Base-by-base conservation (phyloP, 257 asterid genomes). In the Nicotiana obtusifolia region DNA sequence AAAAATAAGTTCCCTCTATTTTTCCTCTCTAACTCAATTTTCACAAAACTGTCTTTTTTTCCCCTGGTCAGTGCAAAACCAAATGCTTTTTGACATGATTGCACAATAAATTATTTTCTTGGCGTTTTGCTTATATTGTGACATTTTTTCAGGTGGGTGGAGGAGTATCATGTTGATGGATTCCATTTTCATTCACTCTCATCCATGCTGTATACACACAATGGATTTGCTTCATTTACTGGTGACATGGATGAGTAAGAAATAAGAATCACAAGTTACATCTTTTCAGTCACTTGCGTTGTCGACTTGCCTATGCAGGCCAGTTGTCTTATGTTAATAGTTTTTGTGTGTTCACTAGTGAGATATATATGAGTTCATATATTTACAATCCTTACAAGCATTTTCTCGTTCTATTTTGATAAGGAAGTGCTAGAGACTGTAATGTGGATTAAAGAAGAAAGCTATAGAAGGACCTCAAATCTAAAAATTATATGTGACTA, bases 121-220 rank as follows among this genome's bases (percentile, higher is more conserved):
- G 49, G 26, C 37, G 15, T 79, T 20, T 83, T 86, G 73, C 81
- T 78, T 64, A 53, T 82, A 44, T 60, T 61, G 47, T 84, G 86
- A 82, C 71, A 80, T 47, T 83, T 76, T 86, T 85, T 79, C 90
- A 95, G 99, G 98, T 95, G 99, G 99, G 88, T 94, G 87, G 93
- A 85, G 88, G 98, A 95, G 90, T 95, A 95, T 91, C 95, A 95
- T 80, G 60, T 95, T 33, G 99, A 95, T 86, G 99, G 99, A 81
- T 94, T 94, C 86, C 87, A 94, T 88, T 95, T 95, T 86, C 99
- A 95, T 83, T 95, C 99, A 37, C 94, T 95, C 76, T 82, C 97
- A 80, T 95, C 99, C 69, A 95, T 95, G 99, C 85, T 95, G 90
- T 95, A 95, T 88, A 95, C 98, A 4, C 98, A 95, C 89, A 95